Evolutionary conservation across 305 asterid species (phyloP), one percentile per base, ranked within the genome.

Genomic region (Fraxinus dipetala): DNA sequence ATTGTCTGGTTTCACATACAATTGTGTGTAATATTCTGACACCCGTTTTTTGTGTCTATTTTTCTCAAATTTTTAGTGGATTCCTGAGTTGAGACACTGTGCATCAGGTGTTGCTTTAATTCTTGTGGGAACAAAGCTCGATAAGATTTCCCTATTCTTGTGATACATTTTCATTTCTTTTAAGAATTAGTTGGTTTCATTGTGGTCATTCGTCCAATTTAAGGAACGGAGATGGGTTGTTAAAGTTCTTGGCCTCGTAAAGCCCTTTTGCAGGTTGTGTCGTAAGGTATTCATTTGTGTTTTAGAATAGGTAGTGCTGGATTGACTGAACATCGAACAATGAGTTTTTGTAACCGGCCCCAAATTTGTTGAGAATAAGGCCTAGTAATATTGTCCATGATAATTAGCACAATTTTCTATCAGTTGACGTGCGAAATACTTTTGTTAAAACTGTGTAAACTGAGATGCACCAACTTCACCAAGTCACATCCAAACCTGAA

Each of bases 51-150:
- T 61, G 7, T 36, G 43, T 35, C 40, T 36, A 36, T 36, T 36
- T 36, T 72, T 75, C 43, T 77, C 70, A 4, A 43, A 24, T 65
- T 77, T 72, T 24, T 72, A 89, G 94, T 91, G 94, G 94, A 69
- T 91, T 78, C 93, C 94, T 0, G 94, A 91, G 82, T 80, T 91
- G 85, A 89, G 92, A 86, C 94, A 89, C 80, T 89, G 87, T 65
- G 94, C 94, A 70, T 91, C 94, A 0, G 91, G 91, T 22, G 94
- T 89, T 82, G 93, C 94, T 0, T 83, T 91, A 65, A 87, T 91
- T 82, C 94, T 91, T 13, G 94, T 88, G 14, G 93, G 94, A 76
- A 91, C 94, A 78, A 91, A 91, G 86, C 90, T 89, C 9, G 94
- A 92, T 89, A 84, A 79, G 87, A 32, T 78, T 61, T 35, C 54